These are phyloP conservation scores for Catharanthus roseus DNA, from an alignment of 257 asterid species.

Conservation along the genomic window DNA sequence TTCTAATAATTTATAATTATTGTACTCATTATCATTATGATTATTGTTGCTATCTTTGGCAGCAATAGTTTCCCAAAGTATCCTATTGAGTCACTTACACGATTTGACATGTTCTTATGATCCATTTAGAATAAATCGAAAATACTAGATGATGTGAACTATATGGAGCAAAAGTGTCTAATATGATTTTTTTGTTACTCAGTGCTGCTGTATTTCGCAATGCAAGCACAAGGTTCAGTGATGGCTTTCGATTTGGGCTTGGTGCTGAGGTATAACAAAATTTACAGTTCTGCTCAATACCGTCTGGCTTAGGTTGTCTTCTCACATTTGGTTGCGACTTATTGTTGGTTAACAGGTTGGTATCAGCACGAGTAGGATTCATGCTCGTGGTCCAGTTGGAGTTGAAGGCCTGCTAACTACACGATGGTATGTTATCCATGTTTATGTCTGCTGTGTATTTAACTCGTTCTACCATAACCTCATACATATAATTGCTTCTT, in stretches of 20 bases:
- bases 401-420: conserved; percentile 94
- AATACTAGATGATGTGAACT: not conserved
- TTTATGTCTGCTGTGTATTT: conserved; percentile 1
- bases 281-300: not conserved
- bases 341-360: conserved; percentile 60
- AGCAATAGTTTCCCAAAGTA: not conserved
- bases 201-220: conserved; percentile 97
- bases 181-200: conserved; percentile 14
- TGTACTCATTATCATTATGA: not conserved
- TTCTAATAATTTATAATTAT: too few species aligned
- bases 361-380: conserved; percentile 89
- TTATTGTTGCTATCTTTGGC: not conserved
- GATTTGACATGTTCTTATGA: not conserved
- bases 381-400: conserved; percentile 98
- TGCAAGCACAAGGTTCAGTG: conserved; percentile 88
- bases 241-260: conserved; percentile 92
- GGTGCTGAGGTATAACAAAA: conserved; percentile 91
- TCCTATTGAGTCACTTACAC: not conserved
- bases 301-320: not conserved
- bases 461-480: not conserved
- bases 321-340: conserved; percentile 10
- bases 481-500: too few species aligned
- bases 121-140: not conserved
- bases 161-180: not conserved
- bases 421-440: conserved; percentile 50